Base-by-base conservation (phyloP, 805 yeast genomes). In the Candida multigemmis region DNA sequence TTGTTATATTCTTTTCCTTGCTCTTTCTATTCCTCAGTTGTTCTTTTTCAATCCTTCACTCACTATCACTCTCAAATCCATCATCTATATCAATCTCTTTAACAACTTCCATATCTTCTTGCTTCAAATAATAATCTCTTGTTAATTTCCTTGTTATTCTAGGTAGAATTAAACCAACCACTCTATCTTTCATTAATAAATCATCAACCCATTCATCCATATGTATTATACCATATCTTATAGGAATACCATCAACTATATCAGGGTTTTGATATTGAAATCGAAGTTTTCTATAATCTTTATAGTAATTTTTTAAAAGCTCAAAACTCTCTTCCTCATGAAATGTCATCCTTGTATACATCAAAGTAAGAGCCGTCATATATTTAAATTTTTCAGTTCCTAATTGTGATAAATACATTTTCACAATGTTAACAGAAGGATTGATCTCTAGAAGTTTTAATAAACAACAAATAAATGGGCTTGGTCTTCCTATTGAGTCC, bases 171-270 rank as follows among this genome's bases (percentile, higher is more conserved):
- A 86, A 55, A 25, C 83, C 96, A 38, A 81, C 69, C 12, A 80
- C 77, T 33, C 84, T 64, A 20, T 69, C 71, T 19, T 67, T 59
- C 2, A 44, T 56, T 14, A 79, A 48, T 24, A 89, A 46, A 21
- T 55, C 53, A 40, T 89, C 95, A 0, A 74, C 68, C 43, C 77
- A 69, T 44, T 77, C 89, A 49, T 89, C 97, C 55, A 89, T 63
- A 42, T 73, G 67, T 4, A 41, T 41, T 12, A 60, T 17, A 13
- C 59, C 53, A 28, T 74, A 49, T 18, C 46, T 55, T 6, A 46
- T 38, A 3, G 56, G 50, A 1, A 34, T 53, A 4, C 50, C 52
- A 16, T 36, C 26, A 2, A 10, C 19, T 11, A 37, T 13, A 2
- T 25, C 26, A 3, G 65, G 62, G 12, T 35, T 32, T 37, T 53